phyloP scores from a whole-genome alignment of 495 filamentous ascomycete species.

The Cercophora newfieldiana region DNA sequence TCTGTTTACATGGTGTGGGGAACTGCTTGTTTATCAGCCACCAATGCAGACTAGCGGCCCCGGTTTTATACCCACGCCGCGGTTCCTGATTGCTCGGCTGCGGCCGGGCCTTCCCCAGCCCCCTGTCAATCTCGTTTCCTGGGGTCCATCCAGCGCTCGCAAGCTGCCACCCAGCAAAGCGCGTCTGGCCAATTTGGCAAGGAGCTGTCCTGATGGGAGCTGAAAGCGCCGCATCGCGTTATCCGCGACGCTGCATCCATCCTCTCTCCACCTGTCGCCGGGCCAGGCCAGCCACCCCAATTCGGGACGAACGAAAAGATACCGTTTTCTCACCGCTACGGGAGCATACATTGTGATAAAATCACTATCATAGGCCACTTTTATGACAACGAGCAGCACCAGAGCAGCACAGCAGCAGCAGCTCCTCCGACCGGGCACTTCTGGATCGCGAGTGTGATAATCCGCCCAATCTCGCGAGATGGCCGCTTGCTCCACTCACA shows the following conservation, averaged over 20 bases:
- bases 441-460: constrained; percentile 6
- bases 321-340: not conserved
- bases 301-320: not conserved
- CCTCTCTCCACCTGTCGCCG: not conserved
- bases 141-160: constrained; percentile 7
- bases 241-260: constrained; percentile 12
- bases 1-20: constrained; percentile 40
- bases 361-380: not conserved
- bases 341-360: not conserved
- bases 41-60: constrained; percentile 33
- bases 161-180: constrained; percentile 17
- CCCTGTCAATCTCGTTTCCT: constrained; percentile 21
- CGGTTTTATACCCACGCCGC: constrained; percentile 19
- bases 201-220: constrained; percentile 31
- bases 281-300: not conserved
- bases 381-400: not conserved
- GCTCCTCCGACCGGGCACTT: constrained; percentile 4
- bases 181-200: constrained; percentile 27
- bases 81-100: constrained; percentile 23
- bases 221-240: constrained; percentile 28
- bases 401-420: constrained; percentile 5
- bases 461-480: constrained; percentile 21
- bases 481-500: constrained; percentile 15
- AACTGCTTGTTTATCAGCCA: constrained; percentile 37
- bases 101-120: constrained; percentile 21